Evolutionary conservation across 116 monocot genomes (phyloP).

Genomic region (Trichopus zeylanicus): DNA sequence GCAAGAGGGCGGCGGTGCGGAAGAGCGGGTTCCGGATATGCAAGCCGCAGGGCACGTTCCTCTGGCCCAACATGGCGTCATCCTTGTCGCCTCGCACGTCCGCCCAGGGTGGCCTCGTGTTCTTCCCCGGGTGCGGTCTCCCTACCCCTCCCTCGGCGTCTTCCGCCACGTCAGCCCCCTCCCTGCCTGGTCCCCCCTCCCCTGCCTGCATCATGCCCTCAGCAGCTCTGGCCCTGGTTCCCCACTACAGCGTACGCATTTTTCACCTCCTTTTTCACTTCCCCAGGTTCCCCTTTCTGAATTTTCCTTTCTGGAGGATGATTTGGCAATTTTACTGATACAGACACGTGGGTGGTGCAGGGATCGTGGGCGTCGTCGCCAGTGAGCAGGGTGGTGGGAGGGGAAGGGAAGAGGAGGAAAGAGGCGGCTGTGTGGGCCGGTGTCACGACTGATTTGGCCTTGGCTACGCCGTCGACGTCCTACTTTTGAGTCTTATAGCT

Average conservation of each 20-base stretch:
- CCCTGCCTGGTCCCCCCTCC: constrained; percentile 18
- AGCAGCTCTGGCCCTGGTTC: not conserved
- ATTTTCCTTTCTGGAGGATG: not conserved
- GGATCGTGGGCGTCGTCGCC: not conserved
- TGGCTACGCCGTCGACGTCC: not conserved
- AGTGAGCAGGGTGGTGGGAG: not conserved
- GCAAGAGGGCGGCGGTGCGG: constrained; percentile 2
- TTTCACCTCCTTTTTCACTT: not conserved
- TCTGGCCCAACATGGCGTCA: no score
- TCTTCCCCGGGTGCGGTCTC: no score
- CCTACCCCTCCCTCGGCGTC: constrained; percentile 29
- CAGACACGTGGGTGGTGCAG: constrained; percentile 4
- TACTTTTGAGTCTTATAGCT: no score
- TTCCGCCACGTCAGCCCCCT: constrained; percentile 1
- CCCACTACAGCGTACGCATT: constrained; percentile 6
- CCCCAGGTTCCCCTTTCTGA: not conserved
- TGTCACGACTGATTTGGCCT: not conserved
- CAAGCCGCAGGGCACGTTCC: no score
- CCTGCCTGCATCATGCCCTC: not conserved
- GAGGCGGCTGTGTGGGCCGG: not conserved
- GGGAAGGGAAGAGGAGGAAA: not conserved
- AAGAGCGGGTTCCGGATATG: no score
- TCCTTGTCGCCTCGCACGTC: no score
- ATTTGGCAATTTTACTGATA: not conserved
- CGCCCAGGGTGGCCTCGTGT: no score